Evolutionary conservation across 805 yeast genomes (phyloP).

Genomic region (Cyberlindnera bimundalis): DNA sequence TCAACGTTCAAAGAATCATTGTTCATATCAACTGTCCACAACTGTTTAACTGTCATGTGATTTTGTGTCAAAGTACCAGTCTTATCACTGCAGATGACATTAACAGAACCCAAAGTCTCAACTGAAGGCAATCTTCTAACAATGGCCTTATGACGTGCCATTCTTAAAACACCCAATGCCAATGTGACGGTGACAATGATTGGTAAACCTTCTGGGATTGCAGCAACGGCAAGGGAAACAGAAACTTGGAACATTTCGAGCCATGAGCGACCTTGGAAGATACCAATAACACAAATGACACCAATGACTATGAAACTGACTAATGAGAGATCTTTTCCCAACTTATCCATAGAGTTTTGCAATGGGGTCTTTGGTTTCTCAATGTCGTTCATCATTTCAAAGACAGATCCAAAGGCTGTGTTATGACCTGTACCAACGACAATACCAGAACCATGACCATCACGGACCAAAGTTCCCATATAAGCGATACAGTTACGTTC

Average conservation of each 20-base stretch:
- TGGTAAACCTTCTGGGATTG: conserved; percentile 98
- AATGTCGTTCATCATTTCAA: conserved; percentile 90
- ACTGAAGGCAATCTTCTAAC: conserved; percentile 93
- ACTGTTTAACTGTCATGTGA: conserved; percentile 82
- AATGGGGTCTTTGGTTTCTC: conserved; percentile 98
- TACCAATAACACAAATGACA: conserved; percentile 84
- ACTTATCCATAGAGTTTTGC: conserved; percentile 91
- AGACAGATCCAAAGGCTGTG: conserved; percentile 93
- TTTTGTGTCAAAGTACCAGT: conserved; percentile 89
- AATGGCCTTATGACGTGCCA: conserved; percentile 94
- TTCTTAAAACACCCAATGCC: conserved; percentile 92
- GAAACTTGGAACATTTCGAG: conserved; percentile 97
- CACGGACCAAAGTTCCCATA: conserved; percentile 97
- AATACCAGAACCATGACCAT: conserved; percentile 91
- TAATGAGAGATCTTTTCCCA: conserved; percentile 86
- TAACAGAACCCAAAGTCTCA: conserved; percentile 91
- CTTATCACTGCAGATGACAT: conserved; percentile 89
- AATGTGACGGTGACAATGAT: conserved; percentile 96
- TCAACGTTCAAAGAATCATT: conserved; percentile 42
- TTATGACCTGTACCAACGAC: conserved; percentile 87
- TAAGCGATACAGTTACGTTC: conserved; percentile 79
- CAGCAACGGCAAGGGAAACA: conserved; percentile 97
- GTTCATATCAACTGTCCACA: conserved; percentile 72
- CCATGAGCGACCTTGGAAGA: conserved; percentile 91
- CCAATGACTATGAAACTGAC: conserved; percentile 88